Evolutionary conservation across 345 rosid genomes (phyloP).

Genomic region (Eucalyptus cloeziana): DNA sequence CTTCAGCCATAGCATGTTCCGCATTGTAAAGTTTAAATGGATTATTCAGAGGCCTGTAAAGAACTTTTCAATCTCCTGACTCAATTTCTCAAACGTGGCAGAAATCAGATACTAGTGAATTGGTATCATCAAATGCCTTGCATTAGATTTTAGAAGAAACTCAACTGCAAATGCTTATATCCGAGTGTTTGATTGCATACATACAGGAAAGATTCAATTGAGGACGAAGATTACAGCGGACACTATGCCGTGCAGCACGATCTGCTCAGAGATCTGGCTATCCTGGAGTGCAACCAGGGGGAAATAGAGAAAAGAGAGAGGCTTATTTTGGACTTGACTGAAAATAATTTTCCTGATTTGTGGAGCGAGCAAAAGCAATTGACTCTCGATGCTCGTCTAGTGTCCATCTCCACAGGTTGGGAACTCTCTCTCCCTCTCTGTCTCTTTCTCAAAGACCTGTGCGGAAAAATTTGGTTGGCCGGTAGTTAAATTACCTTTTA

Average conservation of each 20-base stretch:
- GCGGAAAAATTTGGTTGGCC: fast-evolving
- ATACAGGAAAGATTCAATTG: conserved; percentile 19
- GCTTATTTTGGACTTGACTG: conserved; percentile 11
- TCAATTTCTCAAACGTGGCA: background rate
- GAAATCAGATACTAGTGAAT: background rate
- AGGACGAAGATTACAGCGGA: conserved; percentile 11
- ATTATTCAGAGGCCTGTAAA: background rate
- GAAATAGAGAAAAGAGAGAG: conserved; percentile 7
- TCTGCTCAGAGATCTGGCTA: conserved; percentile 33
- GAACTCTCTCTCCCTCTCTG: background rate
- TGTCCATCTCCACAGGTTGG: conserved; percentile 38
- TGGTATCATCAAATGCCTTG: background rate
- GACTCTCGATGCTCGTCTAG: conserved; percentile 7
- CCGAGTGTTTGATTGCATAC: background rate
- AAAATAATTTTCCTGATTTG: conserved; percentile 28
- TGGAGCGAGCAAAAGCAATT: conserved; percentile 9
- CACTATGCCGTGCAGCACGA: conserved; percentile 33
- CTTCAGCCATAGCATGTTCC: background rate
- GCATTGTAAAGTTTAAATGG: background rate
- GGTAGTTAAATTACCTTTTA: background rate
- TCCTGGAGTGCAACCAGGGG: conserved; percentile 6
- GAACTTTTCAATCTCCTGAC: fast-evolving
- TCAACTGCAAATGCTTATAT: background rate
- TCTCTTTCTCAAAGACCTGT: background rate
- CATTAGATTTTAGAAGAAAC: background rate